Base-by-base conservation (phyloP, 495 filamentous ascomycete genomes). In the Aspergillus leporis region DNA sequence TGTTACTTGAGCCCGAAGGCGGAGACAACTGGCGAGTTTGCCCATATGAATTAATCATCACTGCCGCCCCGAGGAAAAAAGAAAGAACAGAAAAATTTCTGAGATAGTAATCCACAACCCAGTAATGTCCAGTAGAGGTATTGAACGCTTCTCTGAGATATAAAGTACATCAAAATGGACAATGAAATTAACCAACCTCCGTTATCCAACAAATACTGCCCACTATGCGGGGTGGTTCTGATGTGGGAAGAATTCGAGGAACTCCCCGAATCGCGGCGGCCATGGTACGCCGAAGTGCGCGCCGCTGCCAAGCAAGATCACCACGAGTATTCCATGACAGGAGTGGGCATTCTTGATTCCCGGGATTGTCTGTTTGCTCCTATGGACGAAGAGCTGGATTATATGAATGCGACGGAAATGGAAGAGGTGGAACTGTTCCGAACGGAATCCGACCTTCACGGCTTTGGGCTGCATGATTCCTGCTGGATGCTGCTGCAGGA, bases 401-500 rank as follows among this genome's bases (percentile, higher is more conserved):
- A 50, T 31, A 7, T 21, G 13, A 50, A 50, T 8, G 47, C 47
- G 8, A n/a, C 12, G 4, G 14, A 25, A 4, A 7, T 50, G 22
- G 47, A 50, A 2, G 47, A 50, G 6, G 47, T 50, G 9, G 22
- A 25, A 13, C 19, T 50, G 22, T 9, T 31, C 1, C 47, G 22
- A 16, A 31, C 47, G 16, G 22, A 31, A 12, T 25, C 47, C 1
- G 22, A 50, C 1, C 47, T 50, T 1, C 28, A 25, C 5, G 47
- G 47, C 21, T 50, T 28, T 31, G 47, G 22, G 2, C 14, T 50
- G 23, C 47, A 50, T 50, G 47, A 50, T 28, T 50, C 47, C 22
- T 50, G 47, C 47, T 50, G 47, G 47, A 50, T 50, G 47, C 28
- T 50, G 3, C 47, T 50, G 4, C 47, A 50, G 21, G 47, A 50